Conservation (phyloP, 805 yeast species). For the Sugiyamaella chiloensis region DNA sequence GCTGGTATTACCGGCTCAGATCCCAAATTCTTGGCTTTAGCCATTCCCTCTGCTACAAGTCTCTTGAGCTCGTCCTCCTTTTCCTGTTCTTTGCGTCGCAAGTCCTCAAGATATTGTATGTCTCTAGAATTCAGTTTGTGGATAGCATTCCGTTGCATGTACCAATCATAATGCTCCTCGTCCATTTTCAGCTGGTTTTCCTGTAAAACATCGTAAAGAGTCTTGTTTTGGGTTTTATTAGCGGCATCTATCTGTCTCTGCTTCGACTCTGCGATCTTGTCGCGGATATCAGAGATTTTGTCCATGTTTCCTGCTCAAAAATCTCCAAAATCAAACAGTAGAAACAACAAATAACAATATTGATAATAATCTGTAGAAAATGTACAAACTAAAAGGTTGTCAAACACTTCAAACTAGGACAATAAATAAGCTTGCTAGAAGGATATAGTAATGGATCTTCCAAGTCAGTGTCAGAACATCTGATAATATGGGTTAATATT, state of each 20-base stretch:
- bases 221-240: background rate
- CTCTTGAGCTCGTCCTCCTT: background rate
- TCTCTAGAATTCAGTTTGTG: background rate
- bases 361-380: too few relatives aligned
- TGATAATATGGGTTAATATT: too few relatives aligned
- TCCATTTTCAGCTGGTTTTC: background rate
- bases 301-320: background rate
- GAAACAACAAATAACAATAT: too few relatives aligned
- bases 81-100: background rate
- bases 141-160: conserved; percentile 2
- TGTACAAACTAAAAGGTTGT: too few relatives aligned
- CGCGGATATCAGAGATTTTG: background rate
- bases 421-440: too few relatives aligned
- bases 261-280: background rate
- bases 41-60: conserved; percentile 2
- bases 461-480: too few relatives aligned
- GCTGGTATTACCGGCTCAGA: background rate
- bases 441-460: too few relatives aligned
- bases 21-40: background rate
- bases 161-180: conserved; percentile 2
- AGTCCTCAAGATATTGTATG: background rate
- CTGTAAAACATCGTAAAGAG: background rate
- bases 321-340: too few relatives aligned
- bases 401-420: too few relatives aligned
- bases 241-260: conserved; percentile 3